Conservation (phyloP, 345 rosid genomes). For the Lumnitzera littorea region DNA sequence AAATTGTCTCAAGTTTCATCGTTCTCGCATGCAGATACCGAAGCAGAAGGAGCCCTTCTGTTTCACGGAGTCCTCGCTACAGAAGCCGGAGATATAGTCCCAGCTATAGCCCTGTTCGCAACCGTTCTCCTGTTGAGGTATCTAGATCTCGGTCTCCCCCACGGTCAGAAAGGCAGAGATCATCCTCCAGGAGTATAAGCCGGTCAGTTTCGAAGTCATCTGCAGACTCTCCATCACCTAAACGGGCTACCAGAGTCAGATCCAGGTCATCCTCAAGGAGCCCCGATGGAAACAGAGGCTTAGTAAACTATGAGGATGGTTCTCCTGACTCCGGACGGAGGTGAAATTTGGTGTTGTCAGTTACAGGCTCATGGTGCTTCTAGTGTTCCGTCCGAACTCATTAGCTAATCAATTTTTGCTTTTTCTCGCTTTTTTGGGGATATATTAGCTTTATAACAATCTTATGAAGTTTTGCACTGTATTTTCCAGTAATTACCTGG, state of each 20-base stretch:
- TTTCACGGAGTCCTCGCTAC: conserved; percentile 54
- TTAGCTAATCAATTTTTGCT: too few species aligned
- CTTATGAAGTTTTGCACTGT: too few species aligned
- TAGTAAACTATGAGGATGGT: conserved; percentile 74
- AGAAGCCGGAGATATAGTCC: conserved; percentile 47
- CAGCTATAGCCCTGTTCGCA: conserved; percentile 46
- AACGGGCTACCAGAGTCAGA: conserved; percentile 33
- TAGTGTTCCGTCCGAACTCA: too few species aligned
- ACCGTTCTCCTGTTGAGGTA: conserved; percentile 49
- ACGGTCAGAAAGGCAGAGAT: conserved; percentile 31
- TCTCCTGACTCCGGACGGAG: conserved; percentile 41
- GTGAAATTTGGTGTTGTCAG: conserved; percentile 8
- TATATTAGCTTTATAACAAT: too few species aligned
- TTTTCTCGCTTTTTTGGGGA: too few species aligned
- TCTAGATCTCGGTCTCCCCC: conserved; percentile 34
- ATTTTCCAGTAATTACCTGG: too few species aligned
- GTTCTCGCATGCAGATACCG: conserved; percentile 36
- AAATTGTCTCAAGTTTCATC: too few species aligned
- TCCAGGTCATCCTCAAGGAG: conserved; percentile 66
- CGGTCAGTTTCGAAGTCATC: conserved; percentile 51
- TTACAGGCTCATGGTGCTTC: background rate
- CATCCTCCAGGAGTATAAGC: conserved; percentile 54
- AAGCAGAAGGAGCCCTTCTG: conserved; percentile 67
- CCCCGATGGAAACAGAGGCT: conserved; percentile 41
- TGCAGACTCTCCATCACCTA: conserved; percentile 49